Conservation (phyloP, 805 yeast species). For the Cyberlindnera mycetangii region DNA sequence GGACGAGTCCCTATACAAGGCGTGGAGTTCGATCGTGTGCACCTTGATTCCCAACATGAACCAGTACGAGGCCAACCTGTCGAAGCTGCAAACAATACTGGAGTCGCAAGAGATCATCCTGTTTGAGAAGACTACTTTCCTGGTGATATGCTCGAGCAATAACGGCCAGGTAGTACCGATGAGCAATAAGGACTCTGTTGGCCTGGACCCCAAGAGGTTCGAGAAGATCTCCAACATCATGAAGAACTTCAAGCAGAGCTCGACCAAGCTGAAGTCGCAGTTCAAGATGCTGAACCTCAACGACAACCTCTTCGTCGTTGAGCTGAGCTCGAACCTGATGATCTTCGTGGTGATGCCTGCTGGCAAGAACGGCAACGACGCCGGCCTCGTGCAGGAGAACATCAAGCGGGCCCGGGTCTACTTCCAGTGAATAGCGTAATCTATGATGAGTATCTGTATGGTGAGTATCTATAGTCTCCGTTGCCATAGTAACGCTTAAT, state of each 20-base stretch:
- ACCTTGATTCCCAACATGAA: conserved; percentile 91
- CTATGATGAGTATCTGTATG: too few species aligned
- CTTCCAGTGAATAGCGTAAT: conserved; percentile 36
- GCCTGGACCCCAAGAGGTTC: conserved; percentile 84
- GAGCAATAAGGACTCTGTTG: conserved; percentile 11
- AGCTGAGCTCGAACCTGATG: conserved; percentile 57
- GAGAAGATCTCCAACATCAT: conserved; percentile 92
- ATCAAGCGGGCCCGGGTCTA: conserved; percentile 54
- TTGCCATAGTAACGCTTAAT: not conserved
- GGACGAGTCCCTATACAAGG: conserved; percentile 54
- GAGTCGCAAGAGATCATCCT: conserved; percentile 88
- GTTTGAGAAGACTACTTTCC: conserved; percentile 90
- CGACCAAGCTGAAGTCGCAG: conserved; percentile 81
- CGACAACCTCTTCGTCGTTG: conserved; percentile 51
- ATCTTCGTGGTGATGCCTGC: conserved; percentile 55
- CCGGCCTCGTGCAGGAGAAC: conserved; percentile 50
- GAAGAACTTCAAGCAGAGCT: conserved; percentile 91
- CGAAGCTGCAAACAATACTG: conserved; percentile 66
- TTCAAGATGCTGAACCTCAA: conserved; percentile 73
- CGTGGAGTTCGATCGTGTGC: conserved; percentile 96
- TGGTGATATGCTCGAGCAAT: conserved; percentile 48
- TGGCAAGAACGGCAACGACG: conserved; percentile 35
- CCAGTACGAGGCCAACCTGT: conserved; percentile 69
- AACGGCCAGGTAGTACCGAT: conserved; percentile 19
- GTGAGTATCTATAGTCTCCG: not conserved